Percentiles rank a stretch among this genome's conserved stretches.
Evolutionary conservation across 2,329 filamentous ascomycete species (phyloP).

Genomic region (Aspergillus sp.): DNA sequence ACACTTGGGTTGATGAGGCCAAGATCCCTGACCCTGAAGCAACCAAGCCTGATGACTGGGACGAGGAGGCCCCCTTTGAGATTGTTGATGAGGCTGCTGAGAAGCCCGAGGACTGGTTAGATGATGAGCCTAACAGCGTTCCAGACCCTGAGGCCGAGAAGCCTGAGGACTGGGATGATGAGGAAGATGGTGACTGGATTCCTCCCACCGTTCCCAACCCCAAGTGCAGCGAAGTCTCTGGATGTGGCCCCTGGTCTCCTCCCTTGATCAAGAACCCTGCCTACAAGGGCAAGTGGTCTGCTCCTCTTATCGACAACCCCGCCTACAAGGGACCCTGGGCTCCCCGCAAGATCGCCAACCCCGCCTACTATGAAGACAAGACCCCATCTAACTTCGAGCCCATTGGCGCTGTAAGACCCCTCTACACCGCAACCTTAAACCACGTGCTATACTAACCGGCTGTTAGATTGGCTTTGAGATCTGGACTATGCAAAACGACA

Average conservation of each 20-base stretch:
- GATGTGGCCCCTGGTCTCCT: constrained; percentile 89
- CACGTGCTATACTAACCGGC: constrained; percentile 1
- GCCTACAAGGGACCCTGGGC: constrained; percentile 96
- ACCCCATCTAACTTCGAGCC: constrained; percentile 94
- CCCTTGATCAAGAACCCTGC: constrained; percentile 91
- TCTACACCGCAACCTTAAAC: background rate
- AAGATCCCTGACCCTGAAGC: constrained; percentile 90
- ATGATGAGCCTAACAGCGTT: constrained; percentile 77
- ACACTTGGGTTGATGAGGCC: constrained; percentile 91
- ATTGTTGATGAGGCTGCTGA: constrained; percentile 90
- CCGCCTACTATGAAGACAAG: constrained; percentile 96
- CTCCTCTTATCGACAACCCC: constrained; percentile 93
- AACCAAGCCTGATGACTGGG: constrained; percentile 97
- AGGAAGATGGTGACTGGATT: constrained; percentile 98
- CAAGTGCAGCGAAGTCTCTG: constrained; percentile 90
- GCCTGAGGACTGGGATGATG: constrained; percentile 99
- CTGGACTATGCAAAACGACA: constrained; percentile 99
- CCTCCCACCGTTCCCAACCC: constrained; percentile 89
- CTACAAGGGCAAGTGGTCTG: constrained; percentile 99
- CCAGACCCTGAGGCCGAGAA: constrained; percentile 94
- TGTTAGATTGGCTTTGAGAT: constrained; percentile 92
- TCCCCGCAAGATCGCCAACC: constrained; percentile 96
- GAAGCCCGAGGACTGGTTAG: constrained; percentile 94
- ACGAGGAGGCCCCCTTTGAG: constrained; percentile 96
- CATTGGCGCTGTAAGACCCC: constrained; percentile 84